phyloP scores from a whole-genome alignment of 108 stramenopile genomes.

The Licmophora abbreviata region DNA sequence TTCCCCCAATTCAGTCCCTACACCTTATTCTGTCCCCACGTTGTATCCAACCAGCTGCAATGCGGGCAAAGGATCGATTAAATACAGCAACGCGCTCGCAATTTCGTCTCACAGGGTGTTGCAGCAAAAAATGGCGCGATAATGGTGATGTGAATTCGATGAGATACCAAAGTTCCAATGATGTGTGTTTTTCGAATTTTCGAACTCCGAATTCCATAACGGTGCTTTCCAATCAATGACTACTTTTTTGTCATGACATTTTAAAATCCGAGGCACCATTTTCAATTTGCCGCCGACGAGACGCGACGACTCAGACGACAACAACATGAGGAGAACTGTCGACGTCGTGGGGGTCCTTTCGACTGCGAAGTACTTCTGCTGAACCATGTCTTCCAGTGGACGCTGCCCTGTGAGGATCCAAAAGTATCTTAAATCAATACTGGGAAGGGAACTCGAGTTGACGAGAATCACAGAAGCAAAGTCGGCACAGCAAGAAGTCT shows the following conservation, averaged over 20 bases:
- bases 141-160: too few species aligned
- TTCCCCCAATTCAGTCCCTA: not conserved
- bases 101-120: too few species aligned
- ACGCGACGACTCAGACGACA: not conserved
- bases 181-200: too few species aligned
- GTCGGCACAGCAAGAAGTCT: constrained; percentile 35
- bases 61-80: too few species aligned
- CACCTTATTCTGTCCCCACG: too few species aligned
- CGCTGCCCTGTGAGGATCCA: not conserved
- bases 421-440: not conserved
- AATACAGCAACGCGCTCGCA: too few species aligned
- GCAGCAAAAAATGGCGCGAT: too few species aligned
- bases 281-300: not conserved
- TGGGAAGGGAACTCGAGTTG: not conserved
- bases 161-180: too few species aligned
- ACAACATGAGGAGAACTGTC: not conserved
- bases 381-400: not conserved
- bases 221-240: too few species aligned
- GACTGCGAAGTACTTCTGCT: not conserved
- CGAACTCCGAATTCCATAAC: too few species aligned
- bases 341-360: not conserved
- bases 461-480: constrained; percentile 10
- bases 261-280: not conserved
- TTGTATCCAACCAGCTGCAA: too few species aligned
- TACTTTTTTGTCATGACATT: too few species aligned